Base-by-base conservation (phyloP, 2,329 filamentous ascomycete genomes). In the Exophiala sideris region DNA sequence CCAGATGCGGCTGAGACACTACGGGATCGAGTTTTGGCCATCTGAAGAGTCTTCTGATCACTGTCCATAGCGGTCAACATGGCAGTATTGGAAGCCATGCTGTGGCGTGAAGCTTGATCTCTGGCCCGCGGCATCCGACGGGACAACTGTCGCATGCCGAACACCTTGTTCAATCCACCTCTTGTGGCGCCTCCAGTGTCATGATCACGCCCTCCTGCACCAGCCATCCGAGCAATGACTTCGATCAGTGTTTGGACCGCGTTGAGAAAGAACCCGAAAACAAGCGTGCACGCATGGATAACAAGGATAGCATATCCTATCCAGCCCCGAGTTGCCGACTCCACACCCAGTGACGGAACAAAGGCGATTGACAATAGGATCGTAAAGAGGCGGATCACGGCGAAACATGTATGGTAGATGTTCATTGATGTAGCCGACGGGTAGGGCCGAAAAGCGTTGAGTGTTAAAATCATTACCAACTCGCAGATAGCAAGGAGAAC, bases 371-470 rank as follows among this genome's bases (percentile, higher is more conserved):
- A 90, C 50, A 92, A 74, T 50, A 92, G 75, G 44, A 91, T 80
- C 0, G 87, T 87, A 45, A 89, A 73, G 32, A 96, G 85, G 33
- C 94, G 85, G 11, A 95, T 76, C 2, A 80, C 74, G 0, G 91
- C 83, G 70, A 96, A 96, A 58, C 91, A 83, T 1, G 87, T 89
- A 65, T 97, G 91, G 63, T 96, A 96, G 8, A 89, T 84, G 67
- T 97, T 97, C 94, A 99, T 99, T 24, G 92, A 96, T 0, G 94
- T 97, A 18, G 91, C 85, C 1, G 86, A 85, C 57, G 92, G 86
- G 66, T 95, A 99, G 0, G 94, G 94, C 12, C 88, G 85, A 74
- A 97, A 95, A 6, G 90, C 89, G 64, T 94, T 86, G 3, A 97
- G 75, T 0, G 91, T 92, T 41, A 97, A 77, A 34, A 96, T 84